Percentiles rank a stretch among this genome's conserved stretches.
Evolutionary conservation across 2,329 filamentous ascomycete genomes (phyloP).

Genomic region (Hymenoscyphus repandus): DNA sequence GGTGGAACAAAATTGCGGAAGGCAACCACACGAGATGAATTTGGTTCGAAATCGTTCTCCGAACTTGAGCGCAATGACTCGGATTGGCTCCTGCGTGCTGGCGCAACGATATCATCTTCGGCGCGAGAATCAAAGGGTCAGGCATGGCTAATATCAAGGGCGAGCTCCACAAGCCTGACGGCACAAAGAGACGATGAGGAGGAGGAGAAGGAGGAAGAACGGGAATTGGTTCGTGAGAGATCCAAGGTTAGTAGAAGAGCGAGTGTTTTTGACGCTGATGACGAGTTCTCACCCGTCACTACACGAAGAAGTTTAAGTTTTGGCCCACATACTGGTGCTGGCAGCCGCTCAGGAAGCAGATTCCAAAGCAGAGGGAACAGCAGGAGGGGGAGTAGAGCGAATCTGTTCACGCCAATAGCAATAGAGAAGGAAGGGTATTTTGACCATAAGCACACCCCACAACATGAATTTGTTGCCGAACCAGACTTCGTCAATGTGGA

Average conservation of each 20-base stretch:
- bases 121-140: conserved; percentile 64
- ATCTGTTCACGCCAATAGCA: conserved; percentile 39
- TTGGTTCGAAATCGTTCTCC: conserved; percentile 24
- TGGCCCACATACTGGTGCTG: conserved; percentile 33
- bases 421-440: conserved; percentile 42
- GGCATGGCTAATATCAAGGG: conserved; percentile 60
- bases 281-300: conserved; percentile 32
- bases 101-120: conserved; percentile 56
- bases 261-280: conserved; percentile 31
- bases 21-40: conserved; percentile 23
- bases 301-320: conserved; percentile 28
- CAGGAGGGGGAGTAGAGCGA: conserved; percentile 24
- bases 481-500: conserved; percentile 62
- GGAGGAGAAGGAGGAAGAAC: conserved; percentile 46
- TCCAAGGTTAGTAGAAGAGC: conserved; percentile 27
- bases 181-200: conserved; percentile 48
- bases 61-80: conserved; percentile 42
- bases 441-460: conserved; percentile 23
- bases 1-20: conserved; percentile 19
- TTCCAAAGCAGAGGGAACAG: conserved; percentile 39
- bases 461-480: conserved; percentile 39
- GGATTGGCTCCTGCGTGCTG: conserved; percentile 62
- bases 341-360: conserved; percentile 45
- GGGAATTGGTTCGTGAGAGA: conserved; percentile 46
- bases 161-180: conserved; percentile 57